A percentile compares a stretch with the other conserved stretches of the same genome.
Evolutionary conservation across 2,329 filamentous ascomycete genomes (phyloP).

Genomic region (Emmonsiellopsis sp.): DNA sequence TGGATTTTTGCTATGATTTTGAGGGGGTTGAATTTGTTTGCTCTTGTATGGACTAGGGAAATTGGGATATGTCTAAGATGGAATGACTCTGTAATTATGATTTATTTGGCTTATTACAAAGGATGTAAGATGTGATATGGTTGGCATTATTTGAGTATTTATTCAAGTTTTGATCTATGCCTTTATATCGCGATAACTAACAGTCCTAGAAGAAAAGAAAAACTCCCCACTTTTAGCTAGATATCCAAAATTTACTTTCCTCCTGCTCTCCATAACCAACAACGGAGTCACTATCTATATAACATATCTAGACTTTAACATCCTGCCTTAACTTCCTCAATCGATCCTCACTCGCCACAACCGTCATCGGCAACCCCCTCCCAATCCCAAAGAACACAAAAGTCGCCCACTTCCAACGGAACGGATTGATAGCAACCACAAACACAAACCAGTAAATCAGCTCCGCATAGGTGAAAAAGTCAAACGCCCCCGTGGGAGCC

Average conservation of each 20-base stretch:
- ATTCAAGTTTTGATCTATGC: too few species aligned
- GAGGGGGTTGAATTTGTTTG: too few species aligned
- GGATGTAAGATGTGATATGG: background rate
- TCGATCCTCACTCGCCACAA: constrained; percentile 58
- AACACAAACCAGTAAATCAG: constrained; percentile 80
- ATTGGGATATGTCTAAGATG: too few species aligned
- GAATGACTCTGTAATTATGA: background rate
- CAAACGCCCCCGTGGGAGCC: constrained; percentile 67
- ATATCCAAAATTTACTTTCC: too few species aligned
- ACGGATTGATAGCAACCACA: constrained; percentile 69
- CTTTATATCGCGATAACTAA: too few species aligned
- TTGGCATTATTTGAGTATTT: too few species aligned
- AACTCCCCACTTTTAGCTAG: too few species aligned
- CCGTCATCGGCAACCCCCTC: constrained; percentile 52
- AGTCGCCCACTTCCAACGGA: constrained; percentile 80
- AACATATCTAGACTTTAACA: constrained; percentile 24
- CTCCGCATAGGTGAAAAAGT: constrained; percentile 85
- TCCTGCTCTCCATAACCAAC: too few species aligned
- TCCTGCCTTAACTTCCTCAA: constrained; percentile 43
- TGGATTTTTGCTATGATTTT: too few species aligned
- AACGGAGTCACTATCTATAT: too few species aligned
- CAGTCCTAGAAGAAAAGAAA: too few species aligned
- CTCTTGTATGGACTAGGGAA: too few species aligned
- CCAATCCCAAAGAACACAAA: constrained; percentile 77
- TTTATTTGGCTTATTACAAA: background rate